Base-by-base conservation (phyloP, 139 green algal genomes). In the Tetradesmus obliquus region DNA sequence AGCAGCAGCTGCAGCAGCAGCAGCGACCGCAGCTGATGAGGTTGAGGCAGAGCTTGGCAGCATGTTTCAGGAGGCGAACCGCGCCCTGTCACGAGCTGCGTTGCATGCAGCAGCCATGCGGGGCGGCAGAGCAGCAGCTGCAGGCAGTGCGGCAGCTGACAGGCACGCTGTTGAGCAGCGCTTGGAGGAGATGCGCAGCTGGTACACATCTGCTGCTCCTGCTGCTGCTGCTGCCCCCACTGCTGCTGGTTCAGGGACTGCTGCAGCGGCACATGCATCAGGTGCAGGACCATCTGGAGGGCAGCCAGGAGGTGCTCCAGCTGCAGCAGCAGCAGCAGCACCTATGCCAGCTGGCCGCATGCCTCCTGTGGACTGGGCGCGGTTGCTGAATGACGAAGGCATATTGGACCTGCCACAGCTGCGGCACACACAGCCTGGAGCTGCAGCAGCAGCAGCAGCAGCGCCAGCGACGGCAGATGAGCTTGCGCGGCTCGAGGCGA, bases 81-180 rank as follows among this genome's bases (percentile, higher is more conserved):
- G 12, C 10, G n/a, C 17, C 2, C 15, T 76, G 17, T 24, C 17
- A n/a, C 66, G 5, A 19, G 17, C 66, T 76, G 66, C 66, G 2
- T 17, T 19, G n/a, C 66, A 19, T 76, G 66, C 66, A 76, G 66
- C 66, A 76, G 66, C 17, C 5, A 76, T 76, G 66, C 66, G 66
- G 15, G 66, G 66, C 66, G n/a, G 66, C 66, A n/a, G 66, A 55
- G 76, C 76, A 82, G 76, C 76, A 55, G 76, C 72, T 81, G 72
- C 76, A 51, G 76, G 24, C 1, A n/a, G 24, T 55, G 76, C 76
- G 54, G 76, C 24, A 82, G 24, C 76, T 82, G 76, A 53, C n/a
- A 82, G 76, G n/a, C 22, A 82, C 1, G 76, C n/a, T 55, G 76
- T 53, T 55, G 76, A 51, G n/a, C 76, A 22, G 76, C 66, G 66